Evolutionary conservation across 805 yeast genomes (phyloP).

Genomic region (Yamadazyma insecticola): DNA sequence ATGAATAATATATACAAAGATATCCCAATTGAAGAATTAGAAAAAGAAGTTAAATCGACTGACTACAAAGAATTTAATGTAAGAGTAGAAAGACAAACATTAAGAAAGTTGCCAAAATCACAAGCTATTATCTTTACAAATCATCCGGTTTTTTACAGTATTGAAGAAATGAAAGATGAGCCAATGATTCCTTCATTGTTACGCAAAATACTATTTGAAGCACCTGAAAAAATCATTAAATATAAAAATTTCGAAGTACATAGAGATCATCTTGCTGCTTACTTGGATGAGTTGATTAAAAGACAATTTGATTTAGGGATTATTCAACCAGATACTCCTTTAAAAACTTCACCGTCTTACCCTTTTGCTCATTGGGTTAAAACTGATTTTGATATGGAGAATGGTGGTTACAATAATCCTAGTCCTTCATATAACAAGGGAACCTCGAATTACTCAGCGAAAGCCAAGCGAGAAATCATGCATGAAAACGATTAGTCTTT

Average conservation of each 20-base stretch:
- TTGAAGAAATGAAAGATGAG: constrained; percentile 77
- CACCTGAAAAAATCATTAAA: constrained; percentile 59
- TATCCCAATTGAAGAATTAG: constrained; percentile 41
- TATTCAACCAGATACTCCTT: constrained; percentile 50
- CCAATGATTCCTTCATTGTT: constrained; percentile 73
- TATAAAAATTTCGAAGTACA: constrained; percentile 58
- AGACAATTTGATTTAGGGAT: constrained; percentile 56
- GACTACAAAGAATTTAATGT: constrained; percentile 57
- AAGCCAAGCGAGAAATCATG: constrained; percentile 15
- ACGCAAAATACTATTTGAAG: constrained; percentile 59
- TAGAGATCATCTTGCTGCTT: constrained; percentile 56
- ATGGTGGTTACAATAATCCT: constrained; percentile 42
- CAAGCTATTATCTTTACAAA: constrained; percentile 68
- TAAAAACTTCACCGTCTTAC: constrained; percentile 54
- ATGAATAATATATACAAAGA: constrained; percentile 54
- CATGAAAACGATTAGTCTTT: constrained; percentile 4
- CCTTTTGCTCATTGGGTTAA: constrained; percentile 60
- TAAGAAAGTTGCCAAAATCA: constrained; percentile 61
- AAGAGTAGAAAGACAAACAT: constrained; percentile 69
- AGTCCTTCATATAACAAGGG: constrained; percentile 16
- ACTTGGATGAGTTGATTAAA: constrained; percentile 52
- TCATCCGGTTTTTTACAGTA: constrained; percentile 73
- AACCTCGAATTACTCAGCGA: constrained; percentile 18
- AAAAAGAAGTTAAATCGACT: constrained; percentile 20
- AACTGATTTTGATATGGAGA: constrained; percentile 34